Evolutionary conservation across 768 basidiomycete species (phyloP), one percentile per base, ranked within the genome.

Genomic region (Pseudohyphozyma bogoriensis): DNA sequence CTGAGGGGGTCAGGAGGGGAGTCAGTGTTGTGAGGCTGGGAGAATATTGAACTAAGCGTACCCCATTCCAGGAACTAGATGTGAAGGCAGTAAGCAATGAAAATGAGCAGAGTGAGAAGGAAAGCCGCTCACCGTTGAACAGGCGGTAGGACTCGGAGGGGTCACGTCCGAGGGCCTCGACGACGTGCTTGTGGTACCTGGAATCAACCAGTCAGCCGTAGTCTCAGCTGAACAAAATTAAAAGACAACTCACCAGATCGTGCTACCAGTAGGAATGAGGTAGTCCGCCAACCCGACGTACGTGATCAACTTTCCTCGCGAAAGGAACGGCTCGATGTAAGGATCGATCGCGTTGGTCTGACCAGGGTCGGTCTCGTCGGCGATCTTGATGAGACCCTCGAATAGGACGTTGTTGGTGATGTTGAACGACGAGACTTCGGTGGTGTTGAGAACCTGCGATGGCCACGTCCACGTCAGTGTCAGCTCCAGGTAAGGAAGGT

Each of bases 301-400:
- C 2, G 60, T 59, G 0, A 64, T 31, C 5, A 60, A 37, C 44
- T 63, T 63, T 10, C 66, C 66, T 15, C 46, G 52, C 40, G 53
- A 54, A 33, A 67, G 56, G 60, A 62, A 67, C 2, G 49, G 32
- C 45, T n/a, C 5, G n/a, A 67, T 58, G 55, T 67, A 37, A 0
- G 49, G 44, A 18, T 64, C 28, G 22, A 35, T 35, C 5, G 66
- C 66, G 42, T 56, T 64, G 6, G 58, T 64, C n/a, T 36, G 33
- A 1, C 66, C 64, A 16, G 67, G 67, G 37, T 68, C 42, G 6
- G 64, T 68, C 24, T 29, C 44, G 26, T 64, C 46, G 13, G 56
- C 62, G 12, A 47, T 56, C 35, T 42, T 36, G 45, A 62, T 24
- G 12, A 66, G 53, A 3, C 33, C 13, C 37, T 65, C 53, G 18